These are phyloP conservation scores for Fomitopsis betulina DNA, from an alignment of 1,284 basidiomycete species.

Conservation along the genomic window DNA sequence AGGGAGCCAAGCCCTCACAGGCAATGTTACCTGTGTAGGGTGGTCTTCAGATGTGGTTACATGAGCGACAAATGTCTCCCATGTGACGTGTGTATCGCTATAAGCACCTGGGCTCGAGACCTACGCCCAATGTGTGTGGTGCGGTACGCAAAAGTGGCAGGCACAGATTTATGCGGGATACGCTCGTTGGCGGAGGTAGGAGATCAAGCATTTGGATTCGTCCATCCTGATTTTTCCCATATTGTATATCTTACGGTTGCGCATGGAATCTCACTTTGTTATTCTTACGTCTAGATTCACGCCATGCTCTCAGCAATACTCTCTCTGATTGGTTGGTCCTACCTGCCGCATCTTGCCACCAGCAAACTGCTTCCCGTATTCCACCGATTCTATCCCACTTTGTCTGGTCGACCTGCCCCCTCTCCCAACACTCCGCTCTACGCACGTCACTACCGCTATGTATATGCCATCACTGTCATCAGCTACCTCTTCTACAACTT, in stretches of 20 bases:
- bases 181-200: conserved; percentile 24
- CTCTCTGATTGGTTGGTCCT: conserved; percentile 40
- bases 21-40: conserved; percentile 23
- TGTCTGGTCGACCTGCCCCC: conserved; percentile 33
- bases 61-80: conserved; percentile 22
- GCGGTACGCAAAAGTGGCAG: conserved; percentile 34
- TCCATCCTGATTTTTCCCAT: conserved; percentile 24
- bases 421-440: conserved; percentile 41
- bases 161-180: conserved; percentile 20
- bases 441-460: conserved; percentile 51
- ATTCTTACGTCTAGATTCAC: background rate
- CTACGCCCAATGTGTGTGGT: conserved; percentile 35
- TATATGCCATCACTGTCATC: conserved; percentile 63
- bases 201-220: conserved; percentile 28
- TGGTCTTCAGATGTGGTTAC: conserved; percentile 41
- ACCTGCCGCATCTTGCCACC: conserved; percentile 40
- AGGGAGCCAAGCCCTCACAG: conserved; percentile 29
- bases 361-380: conserved; percentile 31
- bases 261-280: background rate
- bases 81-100: conserved; percentile 20
- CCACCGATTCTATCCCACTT: conserved; percentile 31
- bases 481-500: conserved; percentile 70
- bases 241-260: background rate
- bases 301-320: conserved; percentile 27
- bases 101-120: conserved; percentile 32